A percentile compares a stretch with the other conserved stretches of the same genome.
These are phyloP conservation scores for Balamuthia mandrillaris DNA, from an alignment of 208 protist species.

Conservation along the genomic window DNA sequence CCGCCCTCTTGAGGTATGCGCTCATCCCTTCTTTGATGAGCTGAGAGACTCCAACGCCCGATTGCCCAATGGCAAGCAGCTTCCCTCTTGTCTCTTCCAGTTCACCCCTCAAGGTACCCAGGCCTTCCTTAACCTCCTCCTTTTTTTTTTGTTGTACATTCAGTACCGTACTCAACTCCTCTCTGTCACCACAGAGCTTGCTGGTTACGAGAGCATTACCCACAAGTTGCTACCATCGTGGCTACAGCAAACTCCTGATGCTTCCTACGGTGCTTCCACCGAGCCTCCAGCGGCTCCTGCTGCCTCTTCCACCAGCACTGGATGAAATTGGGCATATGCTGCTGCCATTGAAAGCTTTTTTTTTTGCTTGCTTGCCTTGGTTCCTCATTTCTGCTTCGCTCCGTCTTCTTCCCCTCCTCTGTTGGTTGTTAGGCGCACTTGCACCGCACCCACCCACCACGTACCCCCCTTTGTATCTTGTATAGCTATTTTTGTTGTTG, in stretches of 20 bases:
- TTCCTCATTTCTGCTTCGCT: neutral
- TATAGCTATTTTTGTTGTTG: neutral
- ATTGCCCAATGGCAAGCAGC: constrained; percentile 54
- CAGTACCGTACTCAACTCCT: neutral
- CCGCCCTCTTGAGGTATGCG: constrained; percentile 82
- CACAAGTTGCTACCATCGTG: neutral
- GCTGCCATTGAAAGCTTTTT: neutral
- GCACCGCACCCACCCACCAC: no score
- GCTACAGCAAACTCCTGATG: no score
- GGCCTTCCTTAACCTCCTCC: neutral
- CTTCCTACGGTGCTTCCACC: no score
- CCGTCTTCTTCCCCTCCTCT: neutral
- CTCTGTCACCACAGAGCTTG: neutral
- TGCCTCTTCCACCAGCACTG: no score
- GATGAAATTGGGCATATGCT: no score
- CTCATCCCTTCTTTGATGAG: constrained; percentile 97
- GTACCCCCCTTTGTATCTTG: no score
- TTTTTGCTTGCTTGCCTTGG: neutral
- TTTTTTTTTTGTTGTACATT: neutral
- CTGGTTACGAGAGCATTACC: neutral
- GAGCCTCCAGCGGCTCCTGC: no score
- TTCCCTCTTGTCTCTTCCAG: constrained; percentile 74
- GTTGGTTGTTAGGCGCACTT: no score
- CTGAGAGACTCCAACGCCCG: constrained; percentile 74
- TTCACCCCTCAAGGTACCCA: constrained; percentile 60